A percentile compares a stretch with the other conserved stretches of the same genome.
phyloP scores from a whole-genome alignment of 495 filamentous ascomycete genomes.

The Rhypophila decipiens region DNA sequence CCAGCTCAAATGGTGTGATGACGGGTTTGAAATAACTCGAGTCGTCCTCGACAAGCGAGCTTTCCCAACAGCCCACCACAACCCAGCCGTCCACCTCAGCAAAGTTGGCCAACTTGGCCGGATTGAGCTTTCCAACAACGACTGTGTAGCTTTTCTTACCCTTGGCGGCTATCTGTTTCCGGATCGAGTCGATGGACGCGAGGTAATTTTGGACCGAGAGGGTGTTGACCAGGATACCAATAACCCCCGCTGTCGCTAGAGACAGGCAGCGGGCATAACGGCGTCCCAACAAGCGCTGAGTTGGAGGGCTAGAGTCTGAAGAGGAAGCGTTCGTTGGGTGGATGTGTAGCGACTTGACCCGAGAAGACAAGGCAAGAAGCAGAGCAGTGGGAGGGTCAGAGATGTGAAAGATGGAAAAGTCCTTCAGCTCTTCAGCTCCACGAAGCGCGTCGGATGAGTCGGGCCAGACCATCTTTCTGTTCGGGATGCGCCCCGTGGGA shows the following conservation, averaged over 20 bases:
- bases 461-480: slow-evolving; percentile 48
- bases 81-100: slow-evolving; percentile 93
- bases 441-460: too few species aligned
- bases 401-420: slow-evolving; percentile 84
- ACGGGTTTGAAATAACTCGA: slow-evolving; percentile 76
- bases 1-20: slow-evolving; percentile 88
- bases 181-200: slow-evolving; percentile 65
- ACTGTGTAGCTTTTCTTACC: slow-evolving; percentile 95
- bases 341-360: slow-evolving; percentile 71
- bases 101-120: slow-evolving; percentile 95
- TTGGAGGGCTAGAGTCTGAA: slow-evolving; percentile 40
- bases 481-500: slow-evolving; percentile 77
- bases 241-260: slow-evolving; percentile 73
- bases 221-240: slow-evolving; percentile 93
- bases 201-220: slow-evolving; percentile 88
- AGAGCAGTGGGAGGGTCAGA: slow-evolving; percentile 77
- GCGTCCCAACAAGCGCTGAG: slow-evolving; percentile 57
- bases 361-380: slow-evolving; percentile 79
- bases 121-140: slow-evolving; percentile 93
- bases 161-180: slow-evolving; percentile 59
- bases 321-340: slow-evolving; percentile 49
- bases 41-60: slow-evolving; percentile 75
- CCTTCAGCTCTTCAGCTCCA: slow-evolving; percentile 42
- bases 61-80: slow-evolving; percentile 97
- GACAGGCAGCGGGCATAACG: slow-evolving; percentile 81